Conservation (phyloP, 768 basidiomycete species). For the Suillus clintonianus region DNA sequence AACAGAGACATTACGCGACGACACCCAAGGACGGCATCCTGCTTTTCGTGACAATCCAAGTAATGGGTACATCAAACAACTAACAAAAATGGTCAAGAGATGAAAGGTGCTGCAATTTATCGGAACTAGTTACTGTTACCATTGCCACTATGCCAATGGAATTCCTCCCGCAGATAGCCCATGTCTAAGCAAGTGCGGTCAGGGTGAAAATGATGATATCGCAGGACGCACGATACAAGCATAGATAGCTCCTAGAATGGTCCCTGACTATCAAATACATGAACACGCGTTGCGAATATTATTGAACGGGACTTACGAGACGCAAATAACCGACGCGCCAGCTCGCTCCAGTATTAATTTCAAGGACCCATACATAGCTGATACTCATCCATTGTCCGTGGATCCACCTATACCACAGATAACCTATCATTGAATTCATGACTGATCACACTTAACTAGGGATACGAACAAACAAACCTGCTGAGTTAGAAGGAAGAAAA, state of each 20-base stretch:
- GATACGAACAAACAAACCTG: conserved; percentile 28
- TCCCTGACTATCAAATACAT: conserved; percentile 27
- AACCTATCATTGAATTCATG: conserved; percentile 25
- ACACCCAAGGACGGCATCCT: conserved; percentile 41
- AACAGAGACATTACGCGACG: conserved; percentile 38
- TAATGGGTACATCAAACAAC: conserved; percentile 47
- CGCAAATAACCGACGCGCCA: conserved; percentile 49
- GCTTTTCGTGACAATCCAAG: conserved; percentile 45
- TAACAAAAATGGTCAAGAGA: conserved; percentile 14
- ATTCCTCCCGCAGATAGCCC: conserved; percentile 40
- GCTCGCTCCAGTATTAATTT: conserved; percentile 54
- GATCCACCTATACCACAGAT: conserved; percentile 37
- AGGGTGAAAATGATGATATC: neutral
- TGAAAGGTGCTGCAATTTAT: neutral
- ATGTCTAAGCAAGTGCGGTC: conserved; percentile 28
- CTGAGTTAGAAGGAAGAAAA: conserved; percentile 38
- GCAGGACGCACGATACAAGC: conserved; percentile 30
- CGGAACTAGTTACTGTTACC: conserved; percentile 34
- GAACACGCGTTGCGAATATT: neutral
- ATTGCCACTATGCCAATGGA: conserved; percentile 43
- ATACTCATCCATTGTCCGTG: conserved; percentile 54
- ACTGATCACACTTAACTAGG: neutral
- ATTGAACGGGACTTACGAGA: conserved; percentile 30
- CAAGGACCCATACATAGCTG: conserved; percentile 52
- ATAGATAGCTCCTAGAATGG: conserved; percentile 35